A percentile compares a stretch with the other conserved stretches of the same genome.
Evolutionary conservation across 2,329 filamentous ascomycete genomes (phyloP).

Genomic region (Ophiostoma ulmi): DNA sequence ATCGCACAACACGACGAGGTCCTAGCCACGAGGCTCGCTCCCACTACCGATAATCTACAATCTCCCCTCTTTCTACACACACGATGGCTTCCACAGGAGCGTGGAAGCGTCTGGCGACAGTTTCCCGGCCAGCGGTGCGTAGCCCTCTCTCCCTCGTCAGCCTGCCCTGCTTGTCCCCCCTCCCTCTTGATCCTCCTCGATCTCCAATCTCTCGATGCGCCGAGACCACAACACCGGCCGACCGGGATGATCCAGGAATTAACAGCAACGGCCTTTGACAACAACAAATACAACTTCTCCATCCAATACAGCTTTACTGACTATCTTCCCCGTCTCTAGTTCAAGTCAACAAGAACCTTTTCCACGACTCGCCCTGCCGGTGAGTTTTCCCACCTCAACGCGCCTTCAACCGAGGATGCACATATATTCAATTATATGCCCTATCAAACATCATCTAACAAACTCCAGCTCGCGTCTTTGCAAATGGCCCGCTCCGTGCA

Average conservation of each 20-base stretch:
- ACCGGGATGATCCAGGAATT: conserved; percentile 1
- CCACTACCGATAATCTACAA: neutral
- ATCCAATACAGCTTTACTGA: neutral
- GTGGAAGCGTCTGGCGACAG: conserved; percentile 27
- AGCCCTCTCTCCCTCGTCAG: neutral
- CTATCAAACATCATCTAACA: neutral
- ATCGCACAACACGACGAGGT: conserved; percentile 15
- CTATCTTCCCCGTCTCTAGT: conserved; percentile 14
- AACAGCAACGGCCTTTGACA: neutral
- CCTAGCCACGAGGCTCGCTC: conserved; percentile 12
- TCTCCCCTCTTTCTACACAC: neutral
- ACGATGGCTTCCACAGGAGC: conserved; percentile 25
- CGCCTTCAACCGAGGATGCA: neutral
- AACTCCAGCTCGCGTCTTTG: conserved; percentile 70
- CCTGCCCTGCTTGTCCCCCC: neutral
- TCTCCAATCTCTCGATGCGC: conserved; percentile 15
- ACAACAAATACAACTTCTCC: neutral
- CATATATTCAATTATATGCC: neutral
- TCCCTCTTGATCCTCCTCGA: neutral
- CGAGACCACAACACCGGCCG: neutral
- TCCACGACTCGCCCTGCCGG: conserved; percentile 78
- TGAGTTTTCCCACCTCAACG: conserved; percentile 40
- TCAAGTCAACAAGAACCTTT: conserved; percentile 59
- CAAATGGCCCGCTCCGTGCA: conserved; percentile 78
- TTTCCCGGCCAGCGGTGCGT: conserved; percentile 27